phyloP scores from a whole-genome alignment of 2,329 filamentous ascomycete species.

The Aureobasidium subglaciale region DNA sequence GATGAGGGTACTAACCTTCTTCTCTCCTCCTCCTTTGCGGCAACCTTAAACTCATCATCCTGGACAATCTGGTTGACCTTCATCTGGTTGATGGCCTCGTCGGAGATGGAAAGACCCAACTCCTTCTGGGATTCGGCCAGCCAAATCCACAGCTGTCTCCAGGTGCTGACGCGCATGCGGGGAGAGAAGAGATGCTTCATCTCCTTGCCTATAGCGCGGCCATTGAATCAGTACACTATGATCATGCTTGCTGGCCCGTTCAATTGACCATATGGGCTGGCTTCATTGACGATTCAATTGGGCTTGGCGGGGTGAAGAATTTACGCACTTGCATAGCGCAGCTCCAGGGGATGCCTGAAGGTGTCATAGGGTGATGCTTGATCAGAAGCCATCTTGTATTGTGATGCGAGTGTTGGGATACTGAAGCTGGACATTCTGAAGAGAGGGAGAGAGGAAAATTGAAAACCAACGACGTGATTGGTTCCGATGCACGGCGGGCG shows the following conservation, averaged over 20 bases:
- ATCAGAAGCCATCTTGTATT: slow-evolving; percentile 16
- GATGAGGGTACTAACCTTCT: slow-evolving; percentile 18
- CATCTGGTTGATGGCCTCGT: slow-evolving; percentile 49
- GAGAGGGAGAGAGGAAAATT: not conserved
- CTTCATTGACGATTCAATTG: slow-evolving; percentile 2
- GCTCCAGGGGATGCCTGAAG: slow-evolving; percentile 20
- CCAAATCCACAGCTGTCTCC: slow-evolving; percentile 79
- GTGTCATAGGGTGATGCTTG: slow-evolving; percentile 18
- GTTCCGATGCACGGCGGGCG: slow-evolving; percentile 3
- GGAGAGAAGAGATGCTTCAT: slow-evolving; percentile 77
- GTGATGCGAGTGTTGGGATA: slow-evolving; percentile 13
- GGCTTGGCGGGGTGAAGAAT: slow-evolving; percentile 8
- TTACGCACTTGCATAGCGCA: slow-evolving; percentile 19
- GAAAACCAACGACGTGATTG: slow-evolving; percentile 1
- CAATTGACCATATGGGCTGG: not conserved
- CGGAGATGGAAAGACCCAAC: slow-evolving; percentile 67
- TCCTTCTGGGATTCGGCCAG: slow-evolving; percentile 78
- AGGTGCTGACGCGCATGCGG: slow-evolving; percentile 66
- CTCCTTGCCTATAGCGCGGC: slow-evolving; percentile 36
- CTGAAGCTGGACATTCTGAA: slow-evolving; percentile 17
- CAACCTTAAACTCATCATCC: slow-evolving; percentile 42
- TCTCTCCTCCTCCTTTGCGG: slow-evolving; percentile 43
- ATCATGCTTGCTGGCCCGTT: not conserved
- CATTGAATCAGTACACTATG: slow-evolving; percentile 14
- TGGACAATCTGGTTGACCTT: slow-evolving; percentile 38